Conservation (phyloP, 2,329 filamentous ascomycete species). For the Penicillium sp. region DNA sequence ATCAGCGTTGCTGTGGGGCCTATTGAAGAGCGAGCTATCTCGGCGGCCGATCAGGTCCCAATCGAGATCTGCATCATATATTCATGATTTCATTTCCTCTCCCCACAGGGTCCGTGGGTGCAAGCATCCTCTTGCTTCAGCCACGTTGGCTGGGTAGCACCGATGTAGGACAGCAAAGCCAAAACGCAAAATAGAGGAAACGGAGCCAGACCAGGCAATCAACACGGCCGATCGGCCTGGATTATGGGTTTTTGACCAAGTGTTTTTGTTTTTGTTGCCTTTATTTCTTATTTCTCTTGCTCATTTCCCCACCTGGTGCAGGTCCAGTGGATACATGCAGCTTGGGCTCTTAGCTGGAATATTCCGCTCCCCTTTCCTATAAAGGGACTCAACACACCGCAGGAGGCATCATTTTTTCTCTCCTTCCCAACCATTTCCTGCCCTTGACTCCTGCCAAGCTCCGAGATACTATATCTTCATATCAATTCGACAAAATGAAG, state of each 20-base stretch:
- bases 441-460: background rate
- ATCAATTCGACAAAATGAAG: constrained; percentile 30
- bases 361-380: background rate
- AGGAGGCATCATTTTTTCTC: background rate
- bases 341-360: background rate
- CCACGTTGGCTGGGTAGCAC: constrained; percentile 28
- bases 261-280: background rate
- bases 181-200: constrained; percentile 7
- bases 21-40: constrained; percentile 6
- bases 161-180: constrained; percentile 9
- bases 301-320: background rate
- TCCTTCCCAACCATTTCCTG: background rate
- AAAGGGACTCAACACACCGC: background rate
- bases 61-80: constrained; percentile 14
- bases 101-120: constrained; percentile 1
- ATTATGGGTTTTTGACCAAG: constrained; percentile 1
- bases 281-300: background rate
- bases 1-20: constrained; percentile 1
- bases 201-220: constrained; percentile 4
- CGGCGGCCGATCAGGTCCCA: constrained; percentile 16
- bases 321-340: background rate
- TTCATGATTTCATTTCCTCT: background rate
- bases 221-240: constrained; percentile 10
- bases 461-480: background rate
- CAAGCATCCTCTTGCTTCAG: constrained; percentile 9